Evolutionary conservation across 345 rosid species (phyloP), one percentile per base, ranked within the genome.

Genomic region (Heritiera fomes): DNA sequence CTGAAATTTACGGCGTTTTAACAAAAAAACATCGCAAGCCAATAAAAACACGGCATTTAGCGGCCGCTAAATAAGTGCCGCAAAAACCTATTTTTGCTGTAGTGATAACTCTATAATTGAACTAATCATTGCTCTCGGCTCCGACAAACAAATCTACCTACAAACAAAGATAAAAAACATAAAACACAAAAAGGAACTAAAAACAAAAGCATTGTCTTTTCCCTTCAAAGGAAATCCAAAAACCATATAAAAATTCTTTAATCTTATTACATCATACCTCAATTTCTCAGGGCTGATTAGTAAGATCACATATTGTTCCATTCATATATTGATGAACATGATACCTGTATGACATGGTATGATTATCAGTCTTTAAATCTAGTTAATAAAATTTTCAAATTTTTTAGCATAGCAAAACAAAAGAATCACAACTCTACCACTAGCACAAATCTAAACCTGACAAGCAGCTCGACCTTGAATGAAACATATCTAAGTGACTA

Each of bases 101-200:
- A n/a, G n/a, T n/a, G n/a, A n/a, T 82, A 95, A 79, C 87, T 93
- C 98, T 6, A 97, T 93, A 80, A 95, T 83, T 34, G 98, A 95
- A 83, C 89, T 95, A 78, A 95, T 87, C 98, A 91, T 94, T 65
- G 93, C 89, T 82, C 92, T 89, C 1, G 97, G 89, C 86, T 94
- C 99, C 8, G 97, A 87, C 99, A 96, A 49, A 94, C 95, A 82
- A 96, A 96, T 83, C 98, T 92, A 94, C 97, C 99, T 96, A 84
- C 80, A 83, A 67, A 80, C 53, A 77, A 76, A 67, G 9, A 76
- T 5, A 30, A 46, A 71, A 34, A 49, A 69, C 14, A 50, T 46
- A 50, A 58, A 13, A 75, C 1, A 69, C 30, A 60, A 49, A 1
- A 69, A 34, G 3, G 9, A 30, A 75, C 18, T 8, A 15, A 9